These are phyloP conservation scores for Haematococcus lacustris DNA, from an alignment of 139 green algal species.

Conservation along the genomic window DNA sequence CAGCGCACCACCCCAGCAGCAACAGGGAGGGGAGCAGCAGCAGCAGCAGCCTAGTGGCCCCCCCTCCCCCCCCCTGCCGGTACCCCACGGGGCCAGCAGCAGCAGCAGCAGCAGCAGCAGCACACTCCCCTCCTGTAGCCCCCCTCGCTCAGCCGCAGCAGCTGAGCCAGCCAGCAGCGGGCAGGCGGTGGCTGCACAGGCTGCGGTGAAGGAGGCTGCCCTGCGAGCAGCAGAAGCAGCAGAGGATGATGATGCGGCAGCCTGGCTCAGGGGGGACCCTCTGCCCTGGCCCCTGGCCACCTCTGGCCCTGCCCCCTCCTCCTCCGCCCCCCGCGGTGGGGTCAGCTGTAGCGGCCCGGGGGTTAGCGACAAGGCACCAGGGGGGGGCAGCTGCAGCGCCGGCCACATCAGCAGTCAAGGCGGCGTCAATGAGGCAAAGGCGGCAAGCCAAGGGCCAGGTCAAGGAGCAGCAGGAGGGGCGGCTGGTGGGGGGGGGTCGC, in stretches of 20 bases:
- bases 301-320: too few relatives aligned
- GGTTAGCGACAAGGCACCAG: not conserved
- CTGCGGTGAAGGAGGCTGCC: slow-evolving; percentile 10
- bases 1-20: not conserved
- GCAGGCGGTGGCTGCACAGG: not conserved
- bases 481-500: slow-evolving; percentile 1
- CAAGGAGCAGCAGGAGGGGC: slow-evolving; percentile 16
- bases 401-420: not conserved
- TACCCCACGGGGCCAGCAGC: not conserved
- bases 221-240: not conserved
- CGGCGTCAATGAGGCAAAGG: not conserved
- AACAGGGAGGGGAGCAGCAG: not conserved
- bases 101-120: not conserved
- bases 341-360: not conserved
- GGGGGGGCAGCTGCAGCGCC: not conserved
- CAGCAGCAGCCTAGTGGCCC: not conserved
- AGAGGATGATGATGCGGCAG: not conserved
- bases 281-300: too few relatives aligned
- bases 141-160: too few relatives aligned
- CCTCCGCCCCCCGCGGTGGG: too few relatives aligned
- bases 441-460: too few relatives aligned
- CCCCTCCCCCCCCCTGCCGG: not conserved
- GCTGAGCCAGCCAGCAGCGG: not conserved
- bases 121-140: not conserved
- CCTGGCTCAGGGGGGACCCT: too few relatives aligned